Evolutionary conservation across 2,329 filamentous ascomycete species (phyloP), one percentile per base, ranked within the genome.

Genomic region (Colletotrichum sp.): DNA sequence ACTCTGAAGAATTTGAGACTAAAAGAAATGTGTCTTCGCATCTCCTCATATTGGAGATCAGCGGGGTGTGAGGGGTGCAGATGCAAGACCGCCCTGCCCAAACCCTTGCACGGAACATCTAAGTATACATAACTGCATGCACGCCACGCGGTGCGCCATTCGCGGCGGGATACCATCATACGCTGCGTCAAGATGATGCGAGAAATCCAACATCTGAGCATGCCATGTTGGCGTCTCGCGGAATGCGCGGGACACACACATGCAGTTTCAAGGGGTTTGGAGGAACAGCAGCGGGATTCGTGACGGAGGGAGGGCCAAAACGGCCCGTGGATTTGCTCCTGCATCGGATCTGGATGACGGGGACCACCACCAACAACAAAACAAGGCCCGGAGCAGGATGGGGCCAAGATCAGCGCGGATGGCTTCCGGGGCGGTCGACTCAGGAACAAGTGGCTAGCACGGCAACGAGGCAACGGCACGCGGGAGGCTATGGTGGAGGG

Each of bases 181-280:
- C 33, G 47, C 8, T 74, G 63, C 69, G 57, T 59, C 33, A 63
- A 71, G 36, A 64, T 70, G 54, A 65, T 59, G 70, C 24, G 47
- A 58, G 29, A 15, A 51, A 27, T 18, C 36, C 29, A 47, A 67
- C 43, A 51, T 67, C 27, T 74, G 57, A 66, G 57, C 34, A 61
- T 38, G 16, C 36, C 33, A 33, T 18, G 47, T 61, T 47, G 36
- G 47, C 63, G 47, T 61, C 63, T 51, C 34, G 68, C 63, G 47
- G 57, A 58, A 51, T 72, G 58, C 63, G 36, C 21, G 62, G 51
- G 43, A 58, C 34, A 43, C 59, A 62, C 27, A 21, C 36, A 57
- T 58, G 47, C 69, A 72, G 57, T 67, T 67, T 67, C 69, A 72
- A 63, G 57, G 55, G 63, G 72, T 16, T 65, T 66, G 47, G 21